These are phyloP conservation scores for Chrysochromulina parva DNA, from an alignment of 78 protist genomes.

Conservation along the genomic window DNA sequence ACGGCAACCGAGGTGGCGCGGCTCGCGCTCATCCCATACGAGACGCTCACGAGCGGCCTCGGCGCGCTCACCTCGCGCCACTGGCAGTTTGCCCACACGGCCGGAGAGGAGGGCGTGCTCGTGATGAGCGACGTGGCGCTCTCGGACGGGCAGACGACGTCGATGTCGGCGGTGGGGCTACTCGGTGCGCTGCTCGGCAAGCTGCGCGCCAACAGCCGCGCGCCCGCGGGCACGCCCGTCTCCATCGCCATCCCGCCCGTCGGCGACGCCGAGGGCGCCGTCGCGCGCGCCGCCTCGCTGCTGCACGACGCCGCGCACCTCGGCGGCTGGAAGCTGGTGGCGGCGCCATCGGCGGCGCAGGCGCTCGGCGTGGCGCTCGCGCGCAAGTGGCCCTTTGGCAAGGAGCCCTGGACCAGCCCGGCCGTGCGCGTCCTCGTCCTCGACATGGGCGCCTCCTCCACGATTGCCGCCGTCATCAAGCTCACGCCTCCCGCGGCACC, in stretches of 20 bases:
- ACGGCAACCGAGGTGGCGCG: neutral
- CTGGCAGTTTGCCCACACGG: neutral
- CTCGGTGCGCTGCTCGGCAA: constrained; percentile 1
- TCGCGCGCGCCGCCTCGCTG: neutral
- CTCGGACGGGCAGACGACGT: neutral
- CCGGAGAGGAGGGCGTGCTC: neutral
- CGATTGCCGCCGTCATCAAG: neutral
- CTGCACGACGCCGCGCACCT: neutral
- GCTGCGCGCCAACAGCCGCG: neutral
- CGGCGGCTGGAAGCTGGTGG: neutral
- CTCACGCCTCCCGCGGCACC: neutral
- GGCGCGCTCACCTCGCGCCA: neutral
- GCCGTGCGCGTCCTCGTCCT: neutral
- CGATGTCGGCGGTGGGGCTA: neutral
- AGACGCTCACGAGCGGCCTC: neutral
- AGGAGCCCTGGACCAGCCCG: too few relatives aligned
- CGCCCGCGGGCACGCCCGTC: neutral
- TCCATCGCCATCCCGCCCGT: neutral
- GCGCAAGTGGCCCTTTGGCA: neutral
- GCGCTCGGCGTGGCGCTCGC: constrained; percentile 13
- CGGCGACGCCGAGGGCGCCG: neutral
- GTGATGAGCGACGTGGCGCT: neutral
- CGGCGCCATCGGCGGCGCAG: neutral
- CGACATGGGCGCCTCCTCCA: neutral
- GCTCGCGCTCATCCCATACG: neutral